Evolutionary conservation across 441 rosid species (phyloP).

Genomic region (Manihot esculenta): DNA sequence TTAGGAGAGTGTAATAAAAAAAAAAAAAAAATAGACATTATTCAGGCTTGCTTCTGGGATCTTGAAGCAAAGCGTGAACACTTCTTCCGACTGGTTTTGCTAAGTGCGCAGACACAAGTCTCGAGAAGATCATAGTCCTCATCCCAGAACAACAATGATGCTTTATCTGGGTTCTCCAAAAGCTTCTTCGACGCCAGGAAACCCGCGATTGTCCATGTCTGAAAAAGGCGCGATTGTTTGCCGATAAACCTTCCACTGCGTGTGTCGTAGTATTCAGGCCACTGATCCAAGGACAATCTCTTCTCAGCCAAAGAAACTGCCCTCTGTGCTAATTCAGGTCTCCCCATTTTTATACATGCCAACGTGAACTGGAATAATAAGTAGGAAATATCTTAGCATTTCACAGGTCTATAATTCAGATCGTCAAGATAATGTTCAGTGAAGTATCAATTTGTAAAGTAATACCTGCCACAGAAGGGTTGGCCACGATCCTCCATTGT

Average conservation of each 20-base stretch:
- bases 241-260: conserved; percentile 48
- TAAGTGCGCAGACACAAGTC: conserved; percentile 69
- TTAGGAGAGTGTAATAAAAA: background rate
- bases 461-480: conserved; percentile 63
- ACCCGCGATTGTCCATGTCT: conserved; percentile 64
- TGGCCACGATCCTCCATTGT: conserved; percentile 98
- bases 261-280: conserved; percentile 62
- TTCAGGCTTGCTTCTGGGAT: conserved; percentile 26
- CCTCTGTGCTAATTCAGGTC: conserved; percentile 42
- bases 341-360: conserved; percentile 53
- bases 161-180: conserved; percentile 40
- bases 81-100: conserved; percentile 54
- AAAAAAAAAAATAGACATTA: too few species aligned
- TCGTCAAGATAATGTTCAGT: background rate
- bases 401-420: background rate
- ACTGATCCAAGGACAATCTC: conserved; percentile 40
- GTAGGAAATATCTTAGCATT: background rate
- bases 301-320: conserved; percentile 47
- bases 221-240: conserved; percentile 44
- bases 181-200: conserved; percentile 52
- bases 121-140: conserved; percentile 69
- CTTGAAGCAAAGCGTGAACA: conserved; percentile 61
- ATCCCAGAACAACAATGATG: conserved; percentile 40
- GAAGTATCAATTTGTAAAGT: background rate
- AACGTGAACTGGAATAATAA: conserved; percentile 42